phyloP scores from a whole-genome alignment of 73 alveolate genomes.

The Uronychia binucleata region DNA sequence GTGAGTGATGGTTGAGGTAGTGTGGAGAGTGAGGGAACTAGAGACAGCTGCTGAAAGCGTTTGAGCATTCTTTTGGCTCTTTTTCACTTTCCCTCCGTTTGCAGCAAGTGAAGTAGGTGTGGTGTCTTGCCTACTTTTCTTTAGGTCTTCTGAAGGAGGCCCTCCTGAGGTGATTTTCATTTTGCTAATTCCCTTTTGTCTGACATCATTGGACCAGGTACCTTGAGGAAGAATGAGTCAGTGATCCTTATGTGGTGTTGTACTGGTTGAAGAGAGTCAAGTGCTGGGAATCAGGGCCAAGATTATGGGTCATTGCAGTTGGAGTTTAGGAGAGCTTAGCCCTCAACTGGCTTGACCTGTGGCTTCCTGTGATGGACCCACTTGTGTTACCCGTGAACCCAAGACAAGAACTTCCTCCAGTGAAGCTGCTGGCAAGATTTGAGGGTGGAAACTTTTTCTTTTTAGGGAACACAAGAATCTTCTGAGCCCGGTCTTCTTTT shows the following conservation, averaged over 20 bases:
- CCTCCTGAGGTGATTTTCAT: not conserved
- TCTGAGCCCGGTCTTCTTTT: not conserved
- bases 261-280: not conserved
- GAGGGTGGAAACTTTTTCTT: not conserved
- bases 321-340: not conserved
- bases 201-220: too few species aligned
- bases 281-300: not conserved
- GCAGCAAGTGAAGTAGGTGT: not conserved
- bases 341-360: not conserved
- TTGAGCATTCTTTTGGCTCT: not conserved
- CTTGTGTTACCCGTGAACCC: too few species aligned
- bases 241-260: not conserved
- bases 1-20: too few species aligned
- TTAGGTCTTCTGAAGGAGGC: not conserved
- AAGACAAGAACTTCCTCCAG: not conserved
- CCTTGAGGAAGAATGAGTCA: not conserved
- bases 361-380: too few species aligned
- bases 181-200: not conserved
- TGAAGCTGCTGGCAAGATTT: not conserved
- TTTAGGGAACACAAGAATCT: not conserved
- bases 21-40: not conserved
- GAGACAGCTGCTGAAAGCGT: not conserved
- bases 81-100: not conserved
- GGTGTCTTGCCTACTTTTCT: not conserved
- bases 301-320: not conserved